phyloP scores from a whole-genome alignment of 768 basidiomycete species.

The Hygrophoropsis aurantiaca region DNA sequence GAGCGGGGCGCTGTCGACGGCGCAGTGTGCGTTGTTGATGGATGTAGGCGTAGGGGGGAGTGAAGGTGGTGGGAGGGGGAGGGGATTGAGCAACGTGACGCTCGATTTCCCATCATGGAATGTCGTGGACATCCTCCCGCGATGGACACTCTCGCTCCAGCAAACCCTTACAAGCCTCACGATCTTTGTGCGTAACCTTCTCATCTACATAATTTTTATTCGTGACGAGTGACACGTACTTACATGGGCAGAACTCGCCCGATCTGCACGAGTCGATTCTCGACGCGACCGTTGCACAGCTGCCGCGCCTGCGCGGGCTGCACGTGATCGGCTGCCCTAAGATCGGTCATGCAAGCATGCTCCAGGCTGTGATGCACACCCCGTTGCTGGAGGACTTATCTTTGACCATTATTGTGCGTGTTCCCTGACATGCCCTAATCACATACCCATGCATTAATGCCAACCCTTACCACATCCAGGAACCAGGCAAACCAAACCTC shows the following conservation, averaged over 20 bases:
- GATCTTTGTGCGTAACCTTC: slow-evolving; percentile 62
- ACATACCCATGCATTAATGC: slow-evolving; percentile 2
- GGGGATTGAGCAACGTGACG: slow-evolving; percentile 43
- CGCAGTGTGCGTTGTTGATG: slow-evolving; percentile 46
- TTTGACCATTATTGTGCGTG: slow-evolving; percentile 56
- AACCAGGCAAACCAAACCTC: slow-evolving; percentile 3
- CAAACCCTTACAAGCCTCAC: slow-evolving; percentile 53
- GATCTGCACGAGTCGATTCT: slow-evolving; percentile 56
- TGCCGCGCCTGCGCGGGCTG: slow-evolving; percentile 55
- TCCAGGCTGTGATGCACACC: slow-evolving; percentile 46
- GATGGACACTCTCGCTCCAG: slow-evolving; percentile 48
- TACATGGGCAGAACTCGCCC: slow-evolving; percentile 46
- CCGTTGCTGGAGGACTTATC: slow-evolving; percentile 62
- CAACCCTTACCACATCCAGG: slow-evolving; percentile 14
- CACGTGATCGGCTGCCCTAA: slow-evolving; percentile 63
- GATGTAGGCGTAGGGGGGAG: too few species aligned
- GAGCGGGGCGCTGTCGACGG: slow-evolving; percentile 50
- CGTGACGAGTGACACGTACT: background rate
- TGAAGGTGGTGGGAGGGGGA: too few species aligned
- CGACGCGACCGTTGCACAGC: slow-evolving; percentile 42
- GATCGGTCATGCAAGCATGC: slow-evolving; percentile 49
- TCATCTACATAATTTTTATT: background rate
- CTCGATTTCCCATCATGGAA: slow-evolving; percentile 66
- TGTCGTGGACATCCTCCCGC: slow-evolving; percentile 56
- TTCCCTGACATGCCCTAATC: background rate